Percentiles rank a stretch among this genome's conserved stretches.
Evolutionary conservation across 331 rosid genomes (phyloP).

Genomic region (Malus hybrid): DNA sequence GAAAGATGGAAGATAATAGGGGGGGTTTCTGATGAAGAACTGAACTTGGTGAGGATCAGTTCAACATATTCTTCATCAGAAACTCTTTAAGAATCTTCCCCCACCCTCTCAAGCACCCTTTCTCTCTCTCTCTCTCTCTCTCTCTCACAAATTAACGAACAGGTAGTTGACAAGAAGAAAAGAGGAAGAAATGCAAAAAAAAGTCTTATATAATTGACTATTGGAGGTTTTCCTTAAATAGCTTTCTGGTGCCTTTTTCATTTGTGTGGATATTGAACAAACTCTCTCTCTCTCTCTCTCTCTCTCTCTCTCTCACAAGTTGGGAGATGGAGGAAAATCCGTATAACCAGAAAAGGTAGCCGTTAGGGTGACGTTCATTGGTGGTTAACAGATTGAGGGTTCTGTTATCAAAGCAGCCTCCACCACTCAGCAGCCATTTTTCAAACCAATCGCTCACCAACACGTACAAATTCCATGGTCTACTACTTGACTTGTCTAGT

Average conservation of each 20-base stretch:
- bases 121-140: background rate
- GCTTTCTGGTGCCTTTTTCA: slow-evolving; percentile 1
- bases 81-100: slow-evolving; percentile 14
- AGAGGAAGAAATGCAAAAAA: background rate
- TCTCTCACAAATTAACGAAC: slow-evolving; percentile 23
- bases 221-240: slow-evolving; percentile 23
- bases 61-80: slow-evolving; percentile 47
- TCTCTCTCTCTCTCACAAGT: background rate
- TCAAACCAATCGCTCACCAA: no score
- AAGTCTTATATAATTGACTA: slow-evolving; percentile 22
- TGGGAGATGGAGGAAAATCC: slow-evolving; percentile 29
- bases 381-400: no score
- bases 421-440: no score
- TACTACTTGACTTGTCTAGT: no score
- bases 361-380: background rate
- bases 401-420: no score
- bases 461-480: no score
- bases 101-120: slow-evolving; percentile 21
- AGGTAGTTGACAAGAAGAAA: slow-evolving; percentile 16
- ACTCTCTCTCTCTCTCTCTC: no score
- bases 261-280: slow-evolving; percentile 48
- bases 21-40: background rate
- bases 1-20: slow-evolving; percentile 14
- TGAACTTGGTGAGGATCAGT: slow-evolving; percentile 19
- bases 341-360: slow-evolving; percentile 33